Evolutionary conservation across 2,329 filamentous ascomycete species (phyloP).

Genomic region (Epichloe baconii): DNA sequence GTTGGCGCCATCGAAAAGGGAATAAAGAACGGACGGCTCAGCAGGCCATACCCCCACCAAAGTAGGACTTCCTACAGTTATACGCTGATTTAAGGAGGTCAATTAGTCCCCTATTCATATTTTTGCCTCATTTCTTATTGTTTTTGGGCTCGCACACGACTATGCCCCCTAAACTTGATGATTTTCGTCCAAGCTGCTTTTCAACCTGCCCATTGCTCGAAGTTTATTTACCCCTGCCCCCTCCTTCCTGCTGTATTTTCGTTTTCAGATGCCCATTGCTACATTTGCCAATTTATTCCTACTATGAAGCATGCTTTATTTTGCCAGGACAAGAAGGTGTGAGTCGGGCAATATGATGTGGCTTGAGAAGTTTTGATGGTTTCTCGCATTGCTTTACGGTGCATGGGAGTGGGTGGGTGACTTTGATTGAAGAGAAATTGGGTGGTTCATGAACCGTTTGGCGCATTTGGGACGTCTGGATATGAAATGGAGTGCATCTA

Average conservation of each 20-base stretch:
- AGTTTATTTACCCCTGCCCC: background rate
- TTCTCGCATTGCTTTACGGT: slow-evolving; percentile 2
- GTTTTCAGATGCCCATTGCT: background rate
- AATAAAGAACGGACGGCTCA: background rate
- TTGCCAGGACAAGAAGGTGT: background rate
- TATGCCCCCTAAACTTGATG: background rate
- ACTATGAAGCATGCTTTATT: background rate
- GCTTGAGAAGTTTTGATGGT: background rate
- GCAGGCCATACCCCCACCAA: background rate
- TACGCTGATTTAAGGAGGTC: background rate
- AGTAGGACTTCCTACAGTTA: background rate
- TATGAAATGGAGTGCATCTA: background rate
- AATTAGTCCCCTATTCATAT: background rate
- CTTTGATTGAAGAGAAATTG: background rate
- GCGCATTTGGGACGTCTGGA: slow-evolving; percentile 2
- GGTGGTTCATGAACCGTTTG: background rate
- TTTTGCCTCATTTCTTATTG: background rate
- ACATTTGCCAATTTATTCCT: background rate
- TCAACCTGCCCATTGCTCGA: too few species aligned
- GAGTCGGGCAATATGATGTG: background rate
- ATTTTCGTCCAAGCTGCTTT: background rate
- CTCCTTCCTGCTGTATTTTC: background rate
- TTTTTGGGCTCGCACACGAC: background rate
- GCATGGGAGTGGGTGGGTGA: background rate
- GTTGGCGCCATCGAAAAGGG: background rate